Conservation (phyloP, 768 basidiomycete species). For the Gelatoporia subvermispora region DNA sequence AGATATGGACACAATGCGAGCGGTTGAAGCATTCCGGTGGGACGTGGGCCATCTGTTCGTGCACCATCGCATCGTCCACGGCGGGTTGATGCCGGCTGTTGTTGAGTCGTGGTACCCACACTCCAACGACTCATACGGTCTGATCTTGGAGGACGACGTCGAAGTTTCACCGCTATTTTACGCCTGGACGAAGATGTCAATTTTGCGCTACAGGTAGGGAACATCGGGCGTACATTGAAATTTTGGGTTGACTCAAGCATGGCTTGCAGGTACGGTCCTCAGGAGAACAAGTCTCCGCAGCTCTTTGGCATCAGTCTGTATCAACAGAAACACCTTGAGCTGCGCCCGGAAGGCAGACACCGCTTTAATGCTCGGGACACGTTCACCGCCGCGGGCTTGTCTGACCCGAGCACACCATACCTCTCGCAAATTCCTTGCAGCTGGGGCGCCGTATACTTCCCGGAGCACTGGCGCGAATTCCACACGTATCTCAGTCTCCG, state of each 20-base stretch:
- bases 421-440: constrained; percentile 86
- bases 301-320: constrained; percentile 84
- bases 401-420: constrained; percentile 57
- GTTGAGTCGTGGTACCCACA: constrained; percentile 88
- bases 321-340: constrained; percentile 78
- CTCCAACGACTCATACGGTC: constrained; percentile 66
- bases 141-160: constrained; percentile 82
- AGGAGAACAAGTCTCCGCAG: constrained; percentile 33
- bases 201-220: constrained; percentile 66
- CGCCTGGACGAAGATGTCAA: constrained; percentile 78
- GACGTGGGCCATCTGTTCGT: constrained; percentile 50
- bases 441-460: constrained; percentile 91
- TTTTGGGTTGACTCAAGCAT: too few relatives aligned
- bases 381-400: constrained; percentile 41
- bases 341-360: constrained; percentile 60
- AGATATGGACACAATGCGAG: constrained; percentile 51
- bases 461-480: constrained; percentile 84
- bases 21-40: constrained; percentile 55
- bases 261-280: constrained; percentile 49
- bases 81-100: constrained; percentile 75
- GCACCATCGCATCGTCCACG: constrained; percentile 73
- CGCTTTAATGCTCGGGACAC: constrained; percentile 61
- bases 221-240: too few relatives aligned
- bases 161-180: constrained; percentile 83
- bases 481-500: constrained; percentile 72